Evolutionary conservation across 805 yeast species (phyloP), one percentile per base, ranked within the genome.

Genomic region (Candida sphagnicola): DNA sequence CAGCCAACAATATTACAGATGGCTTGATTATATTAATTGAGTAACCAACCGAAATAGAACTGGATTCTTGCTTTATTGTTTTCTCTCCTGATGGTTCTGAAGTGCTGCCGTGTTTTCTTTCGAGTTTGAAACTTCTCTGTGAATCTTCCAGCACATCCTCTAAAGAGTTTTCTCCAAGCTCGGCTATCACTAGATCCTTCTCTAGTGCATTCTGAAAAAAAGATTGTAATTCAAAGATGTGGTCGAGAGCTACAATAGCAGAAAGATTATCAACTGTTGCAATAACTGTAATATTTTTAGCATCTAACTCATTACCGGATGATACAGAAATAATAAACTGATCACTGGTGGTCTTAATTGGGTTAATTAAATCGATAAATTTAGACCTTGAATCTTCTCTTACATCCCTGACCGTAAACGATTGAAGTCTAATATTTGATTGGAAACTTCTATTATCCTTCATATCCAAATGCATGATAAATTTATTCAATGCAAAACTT

Each of bases 231-330:
- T 93, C 86, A 58, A 90, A 77, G 25, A 91, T 53, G 57, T 87
- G 90, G 54, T 90, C 98, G 48, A 93, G 64, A 0, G 97, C 96
- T 19, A 93, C 57, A 35, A 93, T 80, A 8, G 84, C 74, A 41
- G 75, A 77, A 0, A 97, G 97, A 44, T 82, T 84, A 43, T 87
- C 95, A 8, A 91, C 73, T 0, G 88, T 78, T 4, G 84, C 53
- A 51, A 80, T 72, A 0, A 62, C 51, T 15, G 77, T 73, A 4
- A 77, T 67, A 26, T 70, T 60, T 37, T 72, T 69, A 31, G 50
- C 56, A 14, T 48, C 57, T 2, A 54, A 60, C 2, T 57, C 53
- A 2, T 74, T 77, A 36, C 62, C 70, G 0, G 80, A 67, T 0
- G 61, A 49, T 0, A 75, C 67, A 14, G 69, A 67, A 1, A 85